Evolutionary conservation across 2,329 filamentous ascomycete genomes (phyloP), one percentile per base, ranked within the genome.

Genomic region (Spiromastix sp.): DNA sequence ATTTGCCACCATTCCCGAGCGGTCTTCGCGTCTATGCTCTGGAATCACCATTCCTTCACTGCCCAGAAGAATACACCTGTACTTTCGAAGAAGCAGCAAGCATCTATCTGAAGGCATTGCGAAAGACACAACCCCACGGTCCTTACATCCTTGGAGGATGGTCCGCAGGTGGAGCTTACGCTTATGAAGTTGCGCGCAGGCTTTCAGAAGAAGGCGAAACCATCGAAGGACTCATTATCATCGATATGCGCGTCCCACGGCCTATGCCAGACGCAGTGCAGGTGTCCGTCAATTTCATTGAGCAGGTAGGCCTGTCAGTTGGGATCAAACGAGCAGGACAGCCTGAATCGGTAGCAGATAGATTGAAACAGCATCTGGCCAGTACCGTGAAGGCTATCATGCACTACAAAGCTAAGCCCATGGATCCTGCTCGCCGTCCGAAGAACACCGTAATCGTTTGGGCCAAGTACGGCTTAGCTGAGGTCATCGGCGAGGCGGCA

Each of bases 1-100:
- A 46, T 21, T 37, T 63, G 2, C 55, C 62, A 1, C 38, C 42
- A 1, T 55, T 76, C 6, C 59, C 61, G 4, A 42, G 61, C 5
- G 63, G 70, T 42, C 57, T 70, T 45, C 62, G 60, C 32, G 66
- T 69, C 10, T 71, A 63, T 45, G 68, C 67, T 37, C 56, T 83
- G 45, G 81, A 81, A 56, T 82, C 75, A 31, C 79, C 79, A 4
- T 83, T 77, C 61, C 77, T 81, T 74, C 79, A 76, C 60, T 72
- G 68, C 2, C 78, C 79, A 0, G 69, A 77, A 39, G 71, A 79
- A 48, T 81, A 71, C 60, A 70, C 68, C 17, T 79, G 75, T 48
- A 76, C 76, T 40, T 74, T 82, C 37, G 72, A 77, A 47, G 75
- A 74, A 18, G 74, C 79, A 52, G 72, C 77, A 4, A 58, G 68